phyloP scores from a whole-genome alignment of 2,329 filamentous ascomycete species.

The Colletotrichum tofieldiae region DNA sequence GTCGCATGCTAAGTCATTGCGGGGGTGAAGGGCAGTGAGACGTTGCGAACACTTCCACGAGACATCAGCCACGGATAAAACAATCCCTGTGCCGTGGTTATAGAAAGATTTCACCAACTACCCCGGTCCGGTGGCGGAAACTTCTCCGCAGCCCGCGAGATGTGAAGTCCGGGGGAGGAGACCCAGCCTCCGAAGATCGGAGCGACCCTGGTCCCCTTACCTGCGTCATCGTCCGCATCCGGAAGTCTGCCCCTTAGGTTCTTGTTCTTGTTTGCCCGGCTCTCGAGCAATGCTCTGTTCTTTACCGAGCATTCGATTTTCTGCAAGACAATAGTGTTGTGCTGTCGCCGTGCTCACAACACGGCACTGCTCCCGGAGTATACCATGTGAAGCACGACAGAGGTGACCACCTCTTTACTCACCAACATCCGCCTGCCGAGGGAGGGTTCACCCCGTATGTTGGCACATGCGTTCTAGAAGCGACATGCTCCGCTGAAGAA shows the following conservation, averaged over 20 bases:
- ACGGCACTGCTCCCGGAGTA: neutral
- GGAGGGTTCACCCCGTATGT: neutral
- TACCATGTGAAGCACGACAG: neutral
- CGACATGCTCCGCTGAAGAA: neutral
- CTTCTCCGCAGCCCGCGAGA: conserved; percentile 21
- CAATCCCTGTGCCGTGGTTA: neutral
- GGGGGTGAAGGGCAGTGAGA: neutral
- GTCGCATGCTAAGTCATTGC: conserved; percentile 21
- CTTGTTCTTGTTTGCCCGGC: neutral
- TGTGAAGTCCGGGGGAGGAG: conserved; percentile 13
- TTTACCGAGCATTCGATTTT: neutral
- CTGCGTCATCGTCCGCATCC: conserved; percentile 12
- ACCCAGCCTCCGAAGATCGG: conserved; percentile 28
- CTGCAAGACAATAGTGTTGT: neutral
- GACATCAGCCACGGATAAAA: neutral
- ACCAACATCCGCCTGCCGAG: neutral
- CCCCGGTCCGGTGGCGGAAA: conserved; percentile 11
- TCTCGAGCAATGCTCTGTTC: neutral
- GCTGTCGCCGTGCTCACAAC: neutral
- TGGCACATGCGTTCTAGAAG: neutral
- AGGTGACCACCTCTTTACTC: neutral
- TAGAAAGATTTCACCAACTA: neutral
- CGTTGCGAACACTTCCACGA: neutral
- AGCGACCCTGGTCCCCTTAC: neutral
- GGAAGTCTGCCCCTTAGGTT: neutral